Percentiles rank a stretch among this genome's conserved stretches.
Evolutionary conservation across 148 eudicot genomes (phyloP).

Genomic region (Gaultheria prostrata): DNA sequence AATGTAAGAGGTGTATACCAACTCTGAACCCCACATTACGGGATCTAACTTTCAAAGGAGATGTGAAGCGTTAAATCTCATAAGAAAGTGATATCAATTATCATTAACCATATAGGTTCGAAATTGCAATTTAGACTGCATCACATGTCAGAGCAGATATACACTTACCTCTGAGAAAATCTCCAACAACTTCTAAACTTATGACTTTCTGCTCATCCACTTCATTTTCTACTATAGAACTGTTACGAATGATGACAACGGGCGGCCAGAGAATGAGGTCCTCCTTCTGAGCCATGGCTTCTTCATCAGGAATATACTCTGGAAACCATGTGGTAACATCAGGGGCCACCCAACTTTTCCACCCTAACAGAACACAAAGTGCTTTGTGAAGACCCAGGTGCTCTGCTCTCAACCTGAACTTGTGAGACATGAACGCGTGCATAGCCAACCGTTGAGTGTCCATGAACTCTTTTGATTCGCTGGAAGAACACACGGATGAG

Average conservation of each 20-base stretch:
- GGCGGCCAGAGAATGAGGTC: conserved; percentile 64
- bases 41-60: neutral
- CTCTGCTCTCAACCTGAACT: conserved; percentile 39
- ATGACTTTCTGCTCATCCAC: conserved; percentile 28
- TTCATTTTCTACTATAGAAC: conserved; percentile 23
- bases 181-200: conserved; percentile 31
- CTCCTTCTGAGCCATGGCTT: conserved; percentile 45
- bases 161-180: conserved; percentile 41
- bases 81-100: neutral
- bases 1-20: neutral
- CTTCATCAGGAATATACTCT: conserved; percentile 25
- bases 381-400: conserved; percentile 60
- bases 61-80: neutral
- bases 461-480: conserved; percentile 45
- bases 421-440: conserved; percentile 50
- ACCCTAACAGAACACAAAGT: conserved; percentile 53
- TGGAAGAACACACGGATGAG: conserved; percentile 24
- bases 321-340: conserved; percentile 37
- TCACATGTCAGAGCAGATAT: neutral
- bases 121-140: neutral
- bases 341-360: conserved; percentile 36
- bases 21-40: neutral
- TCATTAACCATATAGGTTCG: neutral
- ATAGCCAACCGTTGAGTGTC: conserved; percentile 43
- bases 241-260: conserved; percentile 37